Conservation (phyloP, 192 early-diverging fungal genomes). For the Thamnidium elegans region DNA sequence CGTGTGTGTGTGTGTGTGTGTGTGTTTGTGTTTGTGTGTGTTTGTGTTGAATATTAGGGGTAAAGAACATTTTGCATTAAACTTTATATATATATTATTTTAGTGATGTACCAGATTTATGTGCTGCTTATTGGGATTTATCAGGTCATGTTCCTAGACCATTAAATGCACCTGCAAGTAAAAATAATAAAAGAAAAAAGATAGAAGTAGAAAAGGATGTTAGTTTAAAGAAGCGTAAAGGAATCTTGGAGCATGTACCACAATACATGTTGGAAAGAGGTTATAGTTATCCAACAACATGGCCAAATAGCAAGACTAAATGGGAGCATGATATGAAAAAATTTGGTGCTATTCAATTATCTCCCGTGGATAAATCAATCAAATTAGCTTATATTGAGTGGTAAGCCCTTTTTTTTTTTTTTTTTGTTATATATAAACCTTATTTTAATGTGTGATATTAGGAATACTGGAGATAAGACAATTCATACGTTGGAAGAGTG, state of each 20-base stretch:
- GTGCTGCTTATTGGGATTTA: slow-evolving; percentile 5
- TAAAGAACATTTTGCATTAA: background rate
- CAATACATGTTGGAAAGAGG: background rate
- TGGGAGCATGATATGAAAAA: background rate
- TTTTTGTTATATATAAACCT: background rate
- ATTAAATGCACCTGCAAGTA: background rate
- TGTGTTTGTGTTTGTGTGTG: background rate
- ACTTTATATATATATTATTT: background rate
- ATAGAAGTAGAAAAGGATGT: background rate
- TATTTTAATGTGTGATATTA: background rate
- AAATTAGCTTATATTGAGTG: slow-evolving; percentile 1
- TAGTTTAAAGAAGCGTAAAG: background rate
- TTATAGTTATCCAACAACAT: background rate
- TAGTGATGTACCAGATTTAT: slow-evolving; percentile 15
- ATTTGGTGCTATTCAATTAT: background rate
- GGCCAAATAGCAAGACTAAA: background rate
- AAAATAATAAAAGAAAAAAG: background rate
- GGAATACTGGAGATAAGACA: slow-evolving; percentile 12
- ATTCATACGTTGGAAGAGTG: slow-evolving; percentile 7
- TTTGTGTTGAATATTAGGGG: background rate
- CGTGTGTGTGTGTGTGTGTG: too few species aligned
- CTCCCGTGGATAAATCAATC: background rate
- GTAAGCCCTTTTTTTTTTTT: background rate
- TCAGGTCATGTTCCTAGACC: background rate
- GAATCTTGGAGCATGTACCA: background rate